A percentile compares a stretch with the other conserved stretches of the same genome.
phyloP scores from a whole-genome alignment of 2,329 filamentous ascomycete species.

The Cytospora chrysosperma region DNA sequence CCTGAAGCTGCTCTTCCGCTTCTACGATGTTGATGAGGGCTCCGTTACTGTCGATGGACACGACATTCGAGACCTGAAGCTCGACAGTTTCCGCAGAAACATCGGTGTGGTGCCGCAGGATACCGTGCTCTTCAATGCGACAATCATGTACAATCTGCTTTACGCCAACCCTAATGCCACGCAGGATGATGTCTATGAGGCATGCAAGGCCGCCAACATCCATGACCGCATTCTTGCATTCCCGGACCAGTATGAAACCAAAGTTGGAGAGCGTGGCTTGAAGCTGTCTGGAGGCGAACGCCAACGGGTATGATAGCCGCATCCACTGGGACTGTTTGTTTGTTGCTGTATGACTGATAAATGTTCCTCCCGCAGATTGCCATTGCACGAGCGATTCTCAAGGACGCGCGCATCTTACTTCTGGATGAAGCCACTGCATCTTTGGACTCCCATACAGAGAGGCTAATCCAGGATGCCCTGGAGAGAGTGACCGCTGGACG shows the following conservation, averaged over 20 bases:
- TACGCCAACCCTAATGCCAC: slow-evolving; percentile 82
- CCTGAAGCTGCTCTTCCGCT: slow-evolving; percentile 50
- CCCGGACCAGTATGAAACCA: slow-evolving; percentile 83
- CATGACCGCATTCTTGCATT: slow-evolving; percentile 90
- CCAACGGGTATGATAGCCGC: slow-evolving; percentile 57
- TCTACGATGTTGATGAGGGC: slow-evolving; percentile 48
- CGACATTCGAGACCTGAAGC: slow-evolving; percentile 77
- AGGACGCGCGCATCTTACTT: slow-evolving; percentile 88
- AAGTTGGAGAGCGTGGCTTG: slow-evolving; percentile 86
- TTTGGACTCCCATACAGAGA: slow-evolving; percentile 86
- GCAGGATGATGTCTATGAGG: slow-evolving; percentile 77
- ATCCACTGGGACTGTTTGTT: neutral
- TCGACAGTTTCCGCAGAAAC: slow-evolving; percentile 78
- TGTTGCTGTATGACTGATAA: neutral
- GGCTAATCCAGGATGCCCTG: slow-evolving; percentile 73
- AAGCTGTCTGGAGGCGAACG: slow-evolving; percentile 89
- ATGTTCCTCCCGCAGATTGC: slow-evolving; percentile 49
- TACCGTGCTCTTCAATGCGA: slow-evolving; percentile 90
- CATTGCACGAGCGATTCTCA: slow-evolving; percentile 89
- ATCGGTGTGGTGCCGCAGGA: slow-evolving; percentile 97
- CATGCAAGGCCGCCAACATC: slow-evolving; percentile 84
- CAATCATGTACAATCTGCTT: slow-evolving; percentile 89
- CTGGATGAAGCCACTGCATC: slow-evolving; percentile 92
- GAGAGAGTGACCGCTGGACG: slow-evolving; percentile 37
- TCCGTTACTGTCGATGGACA: slow-evolving; percentile 47